A percentile compares a stretch with the other conserved stretches of the same genome.
These are phyloP conservation scores for Populus pruinosa DNA, from an alignment of 345 rosid species.

Conservation along the genomic window DNA sequence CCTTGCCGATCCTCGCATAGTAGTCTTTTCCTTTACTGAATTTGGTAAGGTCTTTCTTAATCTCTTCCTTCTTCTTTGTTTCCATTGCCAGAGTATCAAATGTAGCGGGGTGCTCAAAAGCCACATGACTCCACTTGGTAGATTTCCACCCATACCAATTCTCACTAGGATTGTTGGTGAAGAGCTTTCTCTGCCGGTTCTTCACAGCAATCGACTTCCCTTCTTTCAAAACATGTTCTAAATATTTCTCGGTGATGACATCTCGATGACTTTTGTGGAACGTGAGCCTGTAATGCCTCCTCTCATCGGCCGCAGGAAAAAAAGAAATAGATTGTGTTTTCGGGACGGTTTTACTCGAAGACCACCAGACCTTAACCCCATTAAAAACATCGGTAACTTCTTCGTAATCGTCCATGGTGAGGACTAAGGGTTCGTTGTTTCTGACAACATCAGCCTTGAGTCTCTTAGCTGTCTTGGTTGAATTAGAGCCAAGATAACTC, in stretches of 20 bases:
- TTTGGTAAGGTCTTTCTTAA: constrained; percentile 52
- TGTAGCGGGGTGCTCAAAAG: constrained; percentile 3
- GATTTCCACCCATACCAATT: neutral
- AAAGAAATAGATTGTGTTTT: neutral
- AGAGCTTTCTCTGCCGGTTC: constrained; percentile 19
- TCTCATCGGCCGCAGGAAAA: neutral
- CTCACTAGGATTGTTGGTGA: constrained; percentile 13
- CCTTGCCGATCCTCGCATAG: constrained; percentile 56
- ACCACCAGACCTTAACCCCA: constrained; percentile 19
- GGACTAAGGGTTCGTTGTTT: neutral
- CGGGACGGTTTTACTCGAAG: neutral
- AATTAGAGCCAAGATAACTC: neutral
- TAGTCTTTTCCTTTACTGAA: constrained; percentile 54
- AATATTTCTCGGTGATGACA: neutral
- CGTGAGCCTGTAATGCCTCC: neutral
- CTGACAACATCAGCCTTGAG: constrained; percentile 2
- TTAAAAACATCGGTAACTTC: neutral
- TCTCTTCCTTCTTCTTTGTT: constrained; percentile 31
- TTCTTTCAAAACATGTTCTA: constrained; percentile 8
- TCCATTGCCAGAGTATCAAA: constrained; percentile 48
- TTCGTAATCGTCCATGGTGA: constrained; percentile 15
- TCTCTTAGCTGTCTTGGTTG: neutral
- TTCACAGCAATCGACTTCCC: constrained; percentile 11
- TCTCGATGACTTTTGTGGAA: constrained; percentile 4
- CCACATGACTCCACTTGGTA: constrained; percentile 14